These are phyloP conservation scores for Teratosphaeria gauchensis DNA, from an alignment of 2,329 filamentous ascomycete species.

Conservation along the genomic window DNA sequence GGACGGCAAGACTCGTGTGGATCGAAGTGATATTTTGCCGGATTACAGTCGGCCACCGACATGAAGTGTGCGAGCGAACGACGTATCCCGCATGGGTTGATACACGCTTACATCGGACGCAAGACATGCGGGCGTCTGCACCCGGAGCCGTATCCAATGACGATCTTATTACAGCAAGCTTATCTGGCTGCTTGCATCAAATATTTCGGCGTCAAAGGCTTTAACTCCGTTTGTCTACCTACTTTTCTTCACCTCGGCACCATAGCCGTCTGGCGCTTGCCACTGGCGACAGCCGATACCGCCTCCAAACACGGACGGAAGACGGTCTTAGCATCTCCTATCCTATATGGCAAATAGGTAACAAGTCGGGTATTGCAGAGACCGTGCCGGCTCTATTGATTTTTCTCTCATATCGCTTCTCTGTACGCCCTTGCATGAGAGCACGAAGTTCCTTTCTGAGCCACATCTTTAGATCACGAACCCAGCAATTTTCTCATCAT, in stretches of 20 bases:
- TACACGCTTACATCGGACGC: background rate
- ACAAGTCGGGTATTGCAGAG: background rate
- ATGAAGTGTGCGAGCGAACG: too few relatives aligned
- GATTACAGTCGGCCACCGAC: too few relatives aligned
- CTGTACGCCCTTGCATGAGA: background rate
- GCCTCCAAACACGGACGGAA: background rate
- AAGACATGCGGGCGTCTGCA: background rate
- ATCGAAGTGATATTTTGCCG: too few relatives aligned
- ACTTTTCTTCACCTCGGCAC: background rate
- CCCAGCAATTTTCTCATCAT: background rate
- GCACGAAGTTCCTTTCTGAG: background rate
- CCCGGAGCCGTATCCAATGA: background rate
- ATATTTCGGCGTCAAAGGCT: background rate
- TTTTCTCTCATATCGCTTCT: background rate
- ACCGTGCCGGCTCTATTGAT: background rate
- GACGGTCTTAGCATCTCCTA: background rate
- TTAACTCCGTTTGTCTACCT: background rate
- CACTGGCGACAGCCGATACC: background rate
- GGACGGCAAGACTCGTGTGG: too few relatives aligned
- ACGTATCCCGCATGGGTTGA: too few relatives aligned
- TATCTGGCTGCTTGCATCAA: background rate
- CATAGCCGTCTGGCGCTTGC: background rate
- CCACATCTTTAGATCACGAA: background rate
- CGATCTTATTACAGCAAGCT: background rate
- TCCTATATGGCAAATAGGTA: background rate